These are phyloP conservation scores for Rhodotorula babjevae DNA, from an alignment of 768 basidiomycete genomes.

Conservation along the genomic window DNA sequence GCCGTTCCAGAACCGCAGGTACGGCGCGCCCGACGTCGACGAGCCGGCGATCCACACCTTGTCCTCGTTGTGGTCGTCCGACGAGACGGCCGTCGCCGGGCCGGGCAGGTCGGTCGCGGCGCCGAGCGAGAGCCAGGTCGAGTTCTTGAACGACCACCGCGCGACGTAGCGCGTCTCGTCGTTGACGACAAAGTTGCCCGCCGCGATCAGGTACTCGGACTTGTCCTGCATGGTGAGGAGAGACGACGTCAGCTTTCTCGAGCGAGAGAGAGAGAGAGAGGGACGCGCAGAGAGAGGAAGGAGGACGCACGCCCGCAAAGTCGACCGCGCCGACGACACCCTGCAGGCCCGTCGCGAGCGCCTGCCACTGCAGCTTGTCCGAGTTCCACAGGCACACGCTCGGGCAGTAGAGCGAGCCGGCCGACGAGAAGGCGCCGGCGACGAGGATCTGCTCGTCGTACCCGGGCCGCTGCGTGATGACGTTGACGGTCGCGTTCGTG, in stretches of 20 bases:
- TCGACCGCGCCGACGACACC: slow-evolving; percentile 74
- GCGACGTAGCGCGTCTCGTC: slow-evolving; percentile 67
- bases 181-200: slow-evolving; percentile 69
- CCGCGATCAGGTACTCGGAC: slow-evolving; percentile 67
- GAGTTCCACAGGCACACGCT: slow-evolving; percentile 74
- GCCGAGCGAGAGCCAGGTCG: slow-evolving; percentile 67
- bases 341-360: slow-evolving; percentile 70
- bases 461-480: slow-evolving; percentile 61
- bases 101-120: slow-evolving; percentile 63
- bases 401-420: slow-evolving; percentile 68
- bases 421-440: slow-evolving; percentile 78
- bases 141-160: slow-evolving; percentile 64
- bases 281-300: not conserved
- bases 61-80: slow-evolving; percentile 70
- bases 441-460: slow-evolving; percentile 65
- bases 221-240: slow-evolving; percentile 53
- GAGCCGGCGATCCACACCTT: slow-evolving; percentile 89
- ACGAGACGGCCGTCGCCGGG: slow-evolving; percentile 80
- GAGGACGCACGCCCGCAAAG: slow-evolving; percentile 68
- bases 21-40: slow-evolving; percentile 61
- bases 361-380: slow-evolving; percentile 66
- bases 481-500: slow-evolving; percentile 44
- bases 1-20: slow-evolving; percentile 83
- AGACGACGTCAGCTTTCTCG: not conserved
- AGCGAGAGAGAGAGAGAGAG: not conserved